A percentile compares a stretch with the other conserved stretches of the same genome.
phyloP scores from a whole-genome alignment of 2,329 filamentous ascomycete species.

The Furcasterigmium sp. region DNA sequence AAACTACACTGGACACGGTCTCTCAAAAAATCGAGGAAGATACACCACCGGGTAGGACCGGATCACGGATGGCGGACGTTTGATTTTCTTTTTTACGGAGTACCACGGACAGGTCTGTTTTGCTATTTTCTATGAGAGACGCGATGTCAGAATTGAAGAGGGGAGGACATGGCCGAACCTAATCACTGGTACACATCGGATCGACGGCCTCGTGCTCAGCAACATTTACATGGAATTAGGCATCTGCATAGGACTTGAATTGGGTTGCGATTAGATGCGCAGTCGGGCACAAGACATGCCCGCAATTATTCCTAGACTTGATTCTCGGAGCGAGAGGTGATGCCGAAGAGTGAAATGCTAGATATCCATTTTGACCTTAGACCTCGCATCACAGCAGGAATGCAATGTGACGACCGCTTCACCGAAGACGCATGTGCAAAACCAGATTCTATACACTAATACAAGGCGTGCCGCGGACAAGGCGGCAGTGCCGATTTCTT shows the following conservation, averaged over 20 bases:
- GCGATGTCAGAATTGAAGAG: background rate
- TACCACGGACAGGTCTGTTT: no score
- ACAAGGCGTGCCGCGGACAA: constrained; percentile 17
- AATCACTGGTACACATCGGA: background rate
- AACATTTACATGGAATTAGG: no score
- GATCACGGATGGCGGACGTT: background rate
- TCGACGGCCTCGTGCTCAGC: no score
- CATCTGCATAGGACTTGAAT: no score
- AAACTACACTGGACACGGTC: constrained; percentile 1
- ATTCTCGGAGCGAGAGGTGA: no score
- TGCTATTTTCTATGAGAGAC: background rate
- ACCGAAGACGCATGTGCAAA: background rate
- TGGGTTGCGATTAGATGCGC: background rate
- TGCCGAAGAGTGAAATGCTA: no score
- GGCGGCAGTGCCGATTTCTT: constrained; percentile 12
- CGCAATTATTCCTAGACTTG: no score
- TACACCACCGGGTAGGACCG: background rate
- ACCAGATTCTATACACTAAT: constrained; percentile 28
- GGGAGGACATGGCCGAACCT: background rate
- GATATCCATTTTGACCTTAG: no score
- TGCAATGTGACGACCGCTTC: no score
- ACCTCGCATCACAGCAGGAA: no score
- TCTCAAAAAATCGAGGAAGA: constrained; percentile 1
- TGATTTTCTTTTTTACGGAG: background rate
- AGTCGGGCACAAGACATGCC: no score